Conservation (phyloP, 2,329 filamentous ascomycete species). For the Phoma sp. region DNA sequence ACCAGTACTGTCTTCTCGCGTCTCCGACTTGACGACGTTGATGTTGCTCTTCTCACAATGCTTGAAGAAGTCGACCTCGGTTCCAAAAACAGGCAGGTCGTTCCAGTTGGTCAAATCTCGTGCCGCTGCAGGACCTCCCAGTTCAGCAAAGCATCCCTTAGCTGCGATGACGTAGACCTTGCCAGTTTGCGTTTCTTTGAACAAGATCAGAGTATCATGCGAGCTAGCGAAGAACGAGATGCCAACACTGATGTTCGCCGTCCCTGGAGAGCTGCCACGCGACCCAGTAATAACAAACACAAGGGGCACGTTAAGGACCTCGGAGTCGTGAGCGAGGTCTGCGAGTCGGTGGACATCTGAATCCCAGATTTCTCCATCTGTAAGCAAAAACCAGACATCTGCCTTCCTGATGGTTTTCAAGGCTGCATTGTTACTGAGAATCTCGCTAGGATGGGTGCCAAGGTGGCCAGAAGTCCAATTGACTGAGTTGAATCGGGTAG, state of each 20-base stretch:
- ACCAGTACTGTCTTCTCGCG: slow-evolving; percentile 13
- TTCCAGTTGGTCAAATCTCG: slow-evolving; percentile 32
- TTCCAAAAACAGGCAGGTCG: slow-evolving; percentile 22
- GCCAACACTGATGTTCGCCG: slow-evolving; percentile 41
- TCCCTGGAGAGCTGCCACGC: slow-evolving; percentile 23
- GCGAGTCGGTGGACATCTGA: slow-evolving; percentile 30
- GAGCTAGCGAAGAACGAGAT: slow-evolving; percentile 44
- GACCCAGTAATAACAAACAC: slow-evolving; percentile 34
- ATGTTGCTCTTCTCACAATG: slow-evolving; percentile 25
- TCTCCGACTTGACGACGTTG: slow-evolving; percentile 22
- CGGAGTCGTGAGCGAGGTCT: slow-evolving; percentile 22
- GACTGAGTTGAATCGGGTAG: slow-evolving; percentile 4
- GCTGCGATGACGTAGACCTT: slow-evolving; percentile 37
- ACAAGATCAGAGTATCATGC: slow-evolving; percentile 39
- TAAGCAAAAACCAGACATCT: slow-evolving; percentile 43
- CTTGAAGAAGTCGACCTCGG: slow-evolving; percentile 27
- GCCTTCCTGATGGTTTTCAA: slow-evolving; percentile 28
- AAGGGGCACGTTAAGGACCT: slow-evolving; percentile 29
- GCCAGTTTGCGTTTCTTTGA: slow-evolving; percentile 33
- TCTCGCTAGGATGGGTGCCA: slow-evolving; percentile 27
- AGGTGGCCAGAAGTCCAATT: slow-evolving; percentile 24
- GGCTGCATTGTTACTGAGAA: slow-evolving; percentile 26
- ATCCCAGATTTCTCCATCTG: slow-evolving; percentile 39
- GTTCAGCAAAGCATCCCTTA: slow-evolving; percentile 39
- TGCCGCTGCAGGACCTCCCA: slow-evolving; percentile 22